Evolutionary conservation across 768 basidiomycete species (phyloP).

Genomic region (Rhodotorula taiwanensis): DNA sequence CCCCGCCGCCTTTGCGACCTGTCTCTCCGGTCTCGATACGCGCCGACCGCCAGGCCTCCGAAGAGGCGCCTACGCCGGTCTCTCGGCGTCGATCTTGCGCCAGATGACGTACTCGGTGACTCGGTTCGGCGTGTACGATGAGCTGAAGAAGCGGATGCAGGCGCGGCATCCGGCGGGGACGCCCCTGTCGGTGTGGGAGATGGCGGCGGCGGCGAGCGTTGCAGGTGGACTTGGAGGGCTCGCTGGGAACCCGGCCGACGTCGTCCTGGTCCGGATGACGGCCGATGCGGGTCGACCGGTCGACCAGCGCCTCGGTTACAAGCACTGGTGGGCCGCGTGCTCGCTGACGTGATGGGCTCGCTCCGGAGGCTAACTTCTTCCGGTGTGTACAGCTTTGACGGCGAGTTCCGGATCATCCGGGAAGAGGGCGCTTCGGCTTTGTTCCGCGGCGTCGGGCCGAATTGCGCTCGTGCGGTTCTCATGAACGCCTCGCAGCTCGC

Average conservation of each 20-base stretch:
- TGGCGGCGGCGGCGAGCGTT: constrained; percentile 30
- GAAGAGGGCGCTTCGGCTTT: constrained; percentile 35
- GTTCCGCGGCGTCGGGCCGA: constrained; percentile 39
- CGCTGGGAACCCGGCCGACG: constrained; percentile 41
- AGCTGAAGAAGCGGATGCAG: constrained; percentile 30
- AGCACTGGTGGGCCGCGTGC: constrained; percentile 31
- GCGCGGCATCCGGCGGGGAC: constrained; percentile 3
- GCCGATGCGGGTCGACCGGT: constrained; percentile 28
- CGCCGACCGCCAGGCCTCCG: constrained; percentile 27
- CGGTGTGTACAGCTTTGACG: constrained; percentile 38
- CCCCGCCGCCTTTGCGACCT: too few species aligned
- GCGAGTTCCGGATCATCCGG: constrained; percentile 33
- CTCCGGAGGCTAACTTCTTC: too few species aligned
- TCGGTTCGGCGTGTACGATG: constrained; percentile 40
- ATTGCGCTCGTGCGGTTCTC: constrained; percentile 37
- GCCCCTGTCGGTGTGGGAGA: constrained; percentile 23
- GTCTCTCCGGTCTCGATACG: too few species aligned
- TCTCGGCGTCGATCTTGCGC: constrained; percentile 39
- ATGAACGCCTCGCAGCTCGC: constrained; percentile 40
- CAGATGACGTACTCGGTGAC: constrained; percentile 41
- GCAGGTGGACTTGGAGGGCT: constrained; percentile 39
- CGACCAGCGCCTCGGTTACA: constrained; percentile 35
- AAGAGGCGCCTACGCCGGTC: constrained; percentile 39
- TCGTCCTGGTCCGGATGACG: constrained; percentile 40
- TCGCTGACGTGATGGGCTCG: too few species aligned